These are phyloP conservation scores for Rosa persica DNA, from an alignment of 306 rosid species.

Conservation along the genomic window DNA sequence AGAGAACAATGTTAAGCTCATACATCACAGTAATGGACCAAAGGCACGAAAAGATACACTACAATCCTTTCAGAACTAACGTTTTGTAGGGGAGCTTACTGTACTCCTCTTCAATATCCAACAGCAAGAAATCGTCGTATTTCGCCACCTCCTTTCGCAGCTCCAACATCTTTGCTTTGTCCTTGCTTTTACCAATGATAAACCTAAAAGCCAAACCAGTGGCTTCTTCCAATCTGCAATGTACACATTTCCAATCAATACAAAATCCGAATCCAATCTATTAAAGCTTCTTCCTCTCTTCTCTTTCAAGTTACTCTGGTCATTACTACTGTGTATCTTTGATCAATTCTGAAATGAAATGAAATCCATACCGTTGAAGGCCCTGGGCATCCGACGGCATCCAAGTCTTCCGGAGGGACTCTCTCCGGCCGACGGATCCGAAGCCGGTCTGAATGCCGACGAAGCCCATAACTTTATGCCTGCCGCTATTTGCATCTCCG, in stretches of 20 bases:
- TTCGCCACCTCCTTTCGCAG: conserved; percentile 67
- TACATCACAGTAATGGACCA: conserved; percentile 6
- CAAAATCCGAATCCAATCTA: neutral
- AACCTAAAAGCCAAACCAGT: conserved; percentile 95
- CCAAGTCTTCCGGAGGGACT: conserved; percentile 83
- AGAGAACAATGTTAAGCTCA: conserved; percentile 2
- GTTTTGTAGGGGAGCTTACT: conserved; percentile 99
- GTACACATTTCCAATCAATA: conserved; percentile 28
- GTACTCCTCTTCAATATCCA: conserved; percentile 98
- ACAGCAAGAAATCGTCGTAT: conserved; percentile 77
- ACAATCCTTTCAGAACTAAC: conserved; percentile 56
- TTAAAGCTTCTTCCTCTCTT: neutral
- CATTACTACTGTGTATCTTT: no score
- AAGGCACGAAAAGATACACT: conserved; percentile 22
- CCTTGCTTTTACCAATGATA: conserved; percentile 76
- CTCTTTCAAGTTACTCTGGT: neutral
- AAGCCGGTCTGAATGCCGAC: conserved; percentile 92
- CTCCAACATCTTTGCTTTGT: conserved; percentile 63
- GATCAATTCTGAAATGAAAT: neutral
- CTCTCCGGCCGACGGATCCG: conserved; percentile 72
- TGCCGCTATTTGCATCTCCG: conserved; percentile 4
- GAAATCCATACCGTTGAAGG: conserved; percentile 60
- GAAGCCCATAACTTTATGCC: conserved; percentile 84
- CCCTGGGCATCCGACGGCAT: conserved; percentile 81
- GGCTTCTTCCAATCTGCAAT: conserved; percentile 92